phyloP scores from a whole-genome alignment of 257 asterid genomes.

The Cordia subcordata region DNA sequence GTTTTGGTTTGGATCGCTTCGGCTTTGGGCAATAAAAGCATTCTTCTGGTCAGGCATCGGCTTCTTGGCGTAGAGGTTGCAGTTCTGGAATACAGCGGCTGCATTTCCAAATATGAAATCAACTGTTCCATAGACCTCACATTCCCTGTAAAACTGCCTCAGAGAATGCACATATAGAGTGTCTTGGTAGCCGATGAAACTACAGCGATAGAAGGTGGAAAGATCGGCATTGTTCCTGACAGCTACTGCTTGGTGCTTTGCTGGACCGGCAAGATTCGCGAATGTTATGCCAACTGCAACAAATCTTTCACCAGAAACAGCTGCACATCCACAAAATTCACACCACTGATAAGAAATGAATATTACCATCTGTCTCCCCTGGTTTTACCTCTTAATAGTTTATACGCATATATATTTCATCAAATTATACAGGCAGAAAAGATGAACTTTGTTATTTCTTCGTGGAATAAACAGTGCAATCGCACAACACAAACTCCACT shows the following conservation, averaged over 20 bases:
- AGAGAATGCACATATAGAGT: slow-evolving; percentile 12
- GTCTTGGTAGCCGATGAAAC: slow-evolving; percentile 19
- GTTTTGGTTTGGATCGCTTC: slow-evolving; percentile 18
- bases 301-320: slow-evolving; percentile 12
- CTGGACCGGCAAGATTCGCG: slow-evolving; percentile 13
- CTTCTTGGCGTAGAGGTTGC: slow-evolving; percentile 15
- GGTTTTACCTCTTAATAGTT: no score
- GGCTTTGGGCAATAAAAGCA: slow-evolving; percentile 16
- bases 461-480: no score
- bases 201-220: slow-evolving; percentile 11
- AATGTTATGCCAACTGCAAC: slow-evolving; percentile 13
- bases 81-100: slow-evolving; percentile 7
- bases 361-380: no score
- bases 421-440: no score
- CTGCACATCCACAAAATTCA: slow-evolving; percentile 1
- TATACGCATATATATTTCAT: no score
- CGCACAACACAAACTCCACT: no score
- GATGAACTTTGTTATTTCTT: no score
- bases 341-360: no score
- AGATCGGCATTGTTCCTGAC: slow-evolving; percentile 16
- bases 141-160: slow-evolving; percentile 16
- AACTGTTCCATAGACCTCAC: slow-evolving; percentile 21
- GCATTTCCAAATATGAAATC: slow-evolving; percentile 23
- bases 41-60: slow-evolving; percentile 19
- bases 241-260: slow-evolving; percentile 20